Evolutionary conservation across 805 yeast species (phyloP), one percentile per base, ranked within the genome.

Genomic region (Groenewaldozyma tartarivorans): DNA sequence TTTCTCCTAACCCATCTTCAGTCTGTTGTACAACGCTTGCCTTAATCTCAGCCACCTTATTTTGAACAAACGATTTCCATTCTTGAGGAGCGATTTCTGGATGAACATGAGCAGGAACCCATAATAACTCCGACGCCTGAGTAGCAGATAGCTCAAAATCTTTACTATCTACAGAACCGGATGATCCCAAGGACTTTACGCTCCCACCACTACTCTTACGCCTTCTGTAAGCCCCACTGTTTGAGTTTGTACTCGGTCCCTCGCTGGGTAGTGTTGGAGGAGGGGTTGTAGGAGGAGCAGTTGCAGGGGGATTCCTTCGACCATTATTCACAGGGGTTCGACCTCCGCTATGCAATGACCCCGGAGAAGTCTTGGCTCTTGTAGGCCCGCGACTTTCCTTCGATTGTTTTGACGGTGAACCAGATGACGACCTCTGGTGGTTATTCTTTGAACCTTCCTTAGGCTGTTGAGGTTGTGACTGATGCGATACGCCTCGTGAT

Each of bases 91-190:
- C 88, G n/a, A 90, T 73, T 52, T 83, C 90, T 1, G 97, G 97
- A 58, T 92, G 98, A 30, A 86, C 69, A 47, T 76, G 77, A 1
- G 97, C 98, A 0, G 97, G 97, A 1, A 92, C 96, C 98, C 98
- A 90, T 40, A 90, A 64, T 24, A 83, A 62, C 43, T 48, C 44
- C 19, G 54, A 49, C 4, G 54, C 46, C 6, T 48, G 48, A 3
- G 51, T 38, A 15, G 51, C 32, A 21, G 34, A 27, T 9, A 37
- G 20, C 16, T 21, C 34, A 5, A 24, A 11, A 4, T 38, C 41
- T n/a, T n/a, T n/a, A n/a, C n/a, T n/a, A n/a, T n/a, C n/a, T n/a
- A n/a, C n/a, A n/a, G n/a, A n/a, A n/a, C n/a, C n/a, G n/a, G n/a
- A n/a, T n/a, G n/a, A n/a, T n/a, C 33, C 41, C 19, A 6, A 17